Conservation (phyloP, 768 basidiomycete species). For the Termitomyces sp. region DNA sequence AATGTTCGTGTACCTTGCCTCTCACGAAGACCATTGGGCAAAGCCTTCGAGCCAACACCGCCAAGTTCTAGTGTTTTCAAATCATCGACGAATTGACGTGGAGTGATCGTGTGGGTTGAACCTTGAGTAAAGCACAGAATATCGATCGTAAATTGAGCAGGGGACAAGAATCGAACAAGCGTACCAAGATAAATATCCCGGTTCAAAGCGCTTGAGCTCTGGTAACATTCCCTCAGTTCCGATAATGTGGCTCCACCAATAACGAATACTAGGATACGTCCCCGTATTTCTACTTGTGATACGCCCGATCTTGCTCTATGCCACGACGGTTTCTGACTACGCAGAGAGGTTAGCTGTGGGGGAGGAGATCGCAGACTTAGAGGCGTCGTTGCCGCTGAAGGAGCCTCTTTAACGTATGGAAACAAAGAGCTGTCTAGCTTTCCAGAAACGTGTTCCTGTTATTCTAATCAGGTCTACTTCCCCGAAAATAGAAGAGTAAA, state of each 20-base stretch:
- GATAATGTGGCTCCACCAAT: slow-evolving; percentile 96
- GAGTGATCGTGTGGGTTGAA: slow-evolving; percentile 83
- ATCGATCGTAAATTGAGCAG: not conserved
- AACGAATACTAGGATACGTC: slow-evolving; percentile 84
- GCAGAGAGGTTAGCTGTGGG: slow-evolving; percentile 66
- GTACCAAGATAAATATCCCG: slow-evolving; percentile 92
- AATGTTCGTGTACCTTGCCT: slow-evolving; percentile 41
- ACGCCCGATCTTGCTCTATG: slow-evolving; percentile 63
- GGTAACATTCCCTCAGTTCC: slow-evolving; percentile 86
- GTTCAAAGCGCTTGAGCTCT: slow-evolving; percentile 64
- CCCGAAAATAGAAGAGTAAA: not conserved
- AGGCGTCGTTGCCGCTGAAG: slow-evolving; percentile 41
- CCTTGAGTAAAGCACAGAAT: slow-evolving; percentile 37
- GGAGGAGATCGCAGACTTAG: slow-evolving; percentile 45
- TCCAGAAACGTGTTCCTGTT: slow-evolving; percentile 75
- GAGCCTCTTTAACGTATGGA: slow-evolving; percentile 86
- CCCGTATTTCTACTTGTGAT: slow-evolving; percentile 46
- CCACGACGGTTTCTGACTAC: slow-evolving; percentile 89
- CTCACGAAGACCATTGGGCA: slow-evolving; percentile 65
- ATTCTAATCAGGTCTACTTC: not conserved
- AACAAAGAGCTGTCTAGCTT: slow-evolving; percentile 76
- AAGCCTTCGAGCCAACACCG: slow-evolving; percentile 73
- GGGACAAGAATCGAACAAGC: not conserved
- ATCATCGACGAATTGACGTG: slow-evolving; percentile 80
- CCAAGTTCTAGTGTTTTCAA: slow-evolving; percentile 81